Evolutionary conservation across 2,329 filamentous ascomycete species (phyloP).

Genomic region (Aspergillus quadricinctus): DNA sequence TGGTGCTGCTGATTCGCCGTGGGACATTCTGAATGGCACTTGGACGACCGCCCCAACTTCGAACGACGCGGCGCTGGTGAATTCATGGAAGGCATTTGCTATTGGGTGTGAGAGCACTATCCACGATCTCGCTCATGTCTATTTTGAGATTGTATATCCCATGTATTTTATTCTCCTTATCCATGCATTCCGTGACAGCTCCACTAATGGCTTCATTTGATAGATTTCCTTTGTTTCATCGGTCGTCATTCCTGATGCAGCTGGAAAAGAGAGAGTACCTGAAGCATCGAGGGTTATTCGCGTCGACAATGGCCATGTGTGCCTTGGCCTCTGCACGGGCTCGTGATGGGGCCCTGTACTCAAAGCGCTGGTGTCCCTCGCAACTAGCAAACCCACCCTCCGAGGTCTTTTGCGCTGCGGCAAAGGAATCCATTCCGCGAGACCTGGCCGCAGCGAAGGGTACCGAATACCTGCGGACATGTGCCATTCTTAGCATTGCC

Average conservation of each 20-base stretch:
- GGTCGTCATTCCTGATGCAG: not conserved
- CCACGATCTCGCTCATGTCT: not conserved
- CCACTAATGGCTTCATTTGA: not conserved
- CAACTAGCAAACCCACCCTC: not conserved
- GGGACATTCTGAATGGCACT: not conserved
- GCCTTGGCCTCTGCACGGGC: not conserved
- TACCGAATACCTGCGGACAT: not conserved
- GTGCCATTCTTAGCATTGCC: not conserved
- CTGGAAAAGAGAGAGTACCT: not conserved
- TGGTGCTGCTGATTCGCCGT: not conserved
- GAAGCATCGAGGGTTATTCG: not conserved
- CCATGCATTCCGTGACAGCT: too few relatives aligned
- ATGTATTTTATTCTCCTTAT: not conserved
- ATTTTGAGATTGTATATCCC: not conserved
- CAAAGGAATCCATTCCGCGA: not conserved
- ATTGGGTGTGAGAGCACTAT: not conserved
- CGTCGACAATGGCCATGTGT: not conserved
- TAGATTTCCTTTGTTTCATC: not conserved
- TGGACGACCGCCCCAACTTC: not conserved
- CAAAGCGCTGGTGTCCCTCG: not conserved
- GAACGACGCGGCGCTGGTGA: not conserved
- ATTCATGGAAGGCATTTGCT: not conserved
- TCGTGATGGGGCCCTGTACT: not conserved
- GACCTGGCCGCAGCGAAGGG: not conserved
- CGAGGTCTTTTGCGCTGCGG: not conserved